A percentile compares a stretch with the other conserved stretches of the same genome.
Conservation (phyloP, 2,329 filamentous ascomycete species). For the Ilyonectria destructans region DNA sequence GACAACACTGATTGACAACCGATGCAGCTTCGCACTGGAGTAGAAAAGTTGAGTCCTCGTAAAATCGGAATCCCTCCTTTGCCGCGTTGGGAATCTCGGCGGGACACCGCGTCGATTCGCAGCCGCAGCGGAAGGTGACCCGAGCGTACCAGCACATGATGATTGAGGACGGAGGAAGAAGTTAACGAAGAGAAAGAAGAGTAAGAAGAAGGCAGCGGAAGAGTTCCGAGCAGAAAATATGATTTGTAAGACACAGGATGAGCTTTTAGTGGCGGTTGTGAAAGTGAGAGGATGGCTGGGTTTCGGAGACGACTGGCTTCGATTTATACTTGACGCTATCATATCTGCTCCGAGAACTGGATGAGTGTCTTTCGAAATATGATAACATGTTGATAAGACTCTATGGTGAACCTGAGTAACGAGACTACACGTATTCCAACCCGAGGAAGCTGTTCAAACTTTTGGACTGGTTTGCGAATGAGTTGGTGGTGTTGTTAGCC, state of each 20-base stretch:
- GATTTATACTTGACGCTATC: background rate
- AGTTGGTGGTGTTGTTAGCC: background rate
- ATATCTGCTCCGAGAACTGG: background rate
- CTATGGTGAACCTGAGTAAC: background rate
- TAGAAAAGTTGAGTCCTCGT: too few relatives aligned
- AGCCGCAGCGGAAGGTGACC: background rate
- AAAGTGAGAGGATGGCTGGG: background rate
- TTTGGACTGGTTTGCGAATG: too few relatives aligned
- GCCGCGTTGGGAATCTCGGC: background rate
- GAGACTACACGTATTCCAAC: background rate
- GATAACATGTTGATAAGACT: background rate
- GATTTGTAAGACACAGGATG: too few relatives aligned
- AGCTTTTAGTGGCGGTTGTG: background rate
- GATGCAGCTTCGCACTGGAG: too few relatives aligned
- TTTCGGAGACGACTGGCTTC: background rate
- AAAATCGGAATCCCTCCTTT: background rate
- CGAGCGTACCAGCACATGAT: background rate
- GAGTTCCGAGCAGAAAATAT: too few relatives aligned
- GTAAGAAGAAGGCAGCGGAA: too few relatives aligned
- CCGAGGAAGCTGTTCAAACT: too few relatives aligned
- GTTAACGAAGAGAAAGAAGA: too few relatives aligned
- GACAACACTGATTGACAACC: background rate
- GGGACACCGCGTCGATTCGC: background rate
- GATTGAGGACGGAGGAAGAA: background rate
- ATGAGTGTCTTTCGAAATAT: background rate